Base-by-base conservation (phyloP, 2,329 filamentous ascomycete species). In the Fusarium multiceps region DNA sequence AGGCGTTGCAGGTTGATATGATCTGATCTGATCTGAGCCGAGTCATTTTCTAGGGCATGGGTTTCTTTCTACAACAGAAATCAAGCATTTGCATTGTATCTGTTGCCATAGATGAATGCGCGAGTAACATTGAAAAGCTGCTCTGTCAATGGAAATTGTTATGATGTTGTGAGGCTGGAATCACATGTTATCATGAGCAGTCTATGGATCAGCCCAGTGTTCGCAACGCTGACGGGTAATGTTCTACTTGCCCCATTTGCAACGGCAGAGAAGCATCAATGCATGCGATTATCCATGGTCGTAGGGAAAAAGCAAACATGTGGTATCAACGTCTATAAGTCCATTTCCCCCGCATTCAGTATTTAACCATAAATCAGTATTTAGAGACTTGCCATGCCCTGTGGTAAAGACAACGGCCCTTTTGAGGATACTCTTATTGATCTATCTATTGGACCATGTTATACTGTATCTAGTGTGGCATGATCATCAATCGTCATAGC, bases 401-500 rank as follows among this genome's bases (percentile, higher is more conserved):
- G 27, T n/a, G 46, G 8, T 28, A 37, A 28, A 54, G 27, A 32
- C 16, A 61, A 61, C 41, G 56, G 46, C 40, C 56, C 59, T 54
- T 64, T 58, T 58, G 30, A 56, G 47, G 46, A 14, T 28, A 27
- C 20, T 51, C 12, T 51, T 20, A 18, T 23, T 27, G 7, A 14
- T 34, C 37, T 27, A 27, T n/a, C 13, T 27, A 10, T n/a, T 34
- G 10, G 32, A 18, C 48, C 16, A 37, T 23, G 10, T 18, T n/a
- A 37, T 25, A 37, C 21, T 8, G 6, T 23, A 46, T 20, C 20
- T 11, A 21, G 28, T 34, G 57, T 73, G 59, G 57, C 60, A 71
- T 72, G 72, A 74, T 66, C 58, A 60, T 50, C 25, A 12, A 21
- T 59, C 32, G 43, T 56, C 18, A 55, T 68, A 54, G 53, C 59